phyloP scores from a whole-genome alignment of 257 asterid genomes.

The Lantana camara region DNA sequence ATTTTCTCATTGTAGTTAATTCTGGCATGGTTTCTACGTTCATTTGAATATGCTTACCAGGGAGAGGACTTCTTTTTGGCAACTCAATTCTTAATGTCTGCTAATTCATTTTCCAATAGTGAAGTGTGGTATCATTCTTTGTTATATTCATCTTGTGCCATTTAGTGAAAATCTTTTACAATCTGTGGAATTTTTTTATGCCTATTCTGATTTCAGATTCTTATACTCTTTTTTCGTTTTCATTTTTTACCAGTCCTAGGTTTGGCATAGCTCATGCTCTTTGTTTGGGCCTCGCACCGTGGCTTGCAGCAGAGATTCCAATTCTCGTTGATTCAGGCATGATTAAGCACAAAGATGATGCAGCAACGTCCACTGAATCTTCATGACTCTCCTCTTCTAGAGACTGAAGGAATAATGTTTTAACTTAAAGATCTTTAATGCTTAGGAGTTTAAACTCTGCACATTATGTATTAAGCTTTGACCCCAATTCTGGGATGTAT shows the following conservation, averaged over 20 bases:
- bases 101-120: background rate
- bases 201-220: background rate
- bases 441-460: constrained; percentile 8
- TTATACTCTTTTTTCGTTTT: background rate
- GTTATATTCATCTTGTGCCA: background rate
- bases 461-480: constrained; percentile 5
- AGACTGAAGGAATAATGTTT: constrained; percentile 26
- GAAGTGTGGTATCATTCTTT: background rate
- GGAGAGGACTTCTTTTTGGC: background rate
- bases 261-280: constrained; percentile 95
- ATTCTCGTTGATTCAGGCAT: constrained; percentile 91
- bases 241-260: constrained; percentile 63
- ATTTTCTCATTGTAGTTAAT: background rate
- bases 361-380: constrained; percentile 57
- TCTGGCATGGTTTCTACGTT: background rate
- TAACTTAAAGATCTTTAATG: background rate
- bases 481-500: background rate
- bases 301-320: constrained; percentile 97
- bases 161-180: too few relatives aligned
- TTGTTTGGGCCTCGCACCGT: constrained; percentile 92
- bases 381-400: constrained; percentile 26
- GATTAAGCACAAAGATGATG: constrained; percentile 92
- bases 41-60: background rate
- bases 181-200: background rate
- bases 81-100: background rate